Base-by-base conservation (phyloP, 768 basidiomycete species). In the Amanita inopinata region DNA sequence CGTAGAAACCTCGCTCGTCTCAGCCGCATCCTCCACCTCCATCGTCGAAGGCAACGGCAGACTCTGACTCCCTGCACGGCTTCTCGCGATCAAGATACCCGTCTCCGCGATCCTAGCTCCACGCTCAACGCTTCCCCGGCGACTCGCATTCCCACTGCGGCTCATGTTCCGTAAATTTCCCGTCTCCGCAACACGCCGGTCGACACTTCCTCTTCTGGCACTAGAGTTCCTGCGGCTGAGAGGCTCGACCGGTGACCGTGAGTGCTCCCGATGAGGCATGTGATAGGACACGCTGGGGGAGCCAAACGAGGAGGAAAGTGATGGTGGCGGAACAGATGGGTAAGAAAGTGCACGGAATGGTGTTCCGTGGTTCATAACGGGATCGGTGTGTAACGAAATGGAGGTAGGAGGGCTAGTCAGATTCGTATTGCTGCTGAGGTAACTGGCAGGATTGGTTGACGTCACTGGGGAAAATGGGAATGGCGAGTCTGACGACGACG, bases 301-400 rank as follows among this genome's bases (percentile, higher is more conserved):
- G 10, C 86, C 86, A 50, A 85, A 80, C 7, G 83, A 84, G 5
- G 81, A 83, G 4, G 82, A 83, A 19, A 87, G 60, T 1, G 83
- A 84, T 2, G 87, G 87, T 8, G 87, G 87, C 2, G 88, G 87
- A 0, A 89, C 88, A 4, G 78, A 80, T 0, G 87, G 87, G 51
- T 91, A 91, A 3, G 83, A 73, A 38, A 90, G 66, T 10, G 68
- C 64, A 41, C 66, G 60, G 4, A 53, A 59, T 6, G 53, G 65
- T 40, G 51, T 60, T 5, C 56, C 62, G 35, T 58, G 57, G 20
- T 65, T 49, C 30, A 56, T 52, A 43, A 63, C 59, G 37, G 62
- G 59, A 42, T 67, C 67, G 5, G 70, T 60, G 28, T 68, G 66
- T 38, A 72, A 66, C 3, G 74, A 76, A 8, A 70, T 64, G 6